Evolutionary conservation across 306 rosid species (phyloP), one percentile per base, ranked within the genome.

Genomic region (Begonia masoniana): DNA sequence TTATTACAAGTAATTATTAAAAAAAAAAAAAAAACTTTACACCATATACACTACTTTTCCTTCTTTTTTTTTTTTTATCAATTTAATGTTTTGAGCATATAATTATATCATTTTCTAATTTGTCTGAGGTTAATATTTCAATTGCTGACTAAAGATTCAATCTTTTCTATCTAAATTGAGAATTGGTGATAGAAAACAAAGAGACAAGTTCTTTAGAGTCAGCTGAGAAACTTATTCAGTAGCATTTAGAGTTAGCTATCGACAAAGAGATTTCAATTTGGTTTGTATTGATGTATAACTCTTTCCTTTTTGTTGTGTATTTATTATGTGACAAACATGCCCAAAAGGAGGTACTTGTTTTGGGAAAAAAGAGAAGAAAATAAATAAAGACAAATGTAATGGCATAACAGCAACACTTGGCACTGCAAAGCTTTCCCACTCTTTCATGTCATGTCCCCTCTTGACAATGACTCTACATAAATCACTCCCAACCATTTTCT

Each of bases 381-480:
- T 6, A 14, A 46, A 14, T 46, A 14, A 11, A 14, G 13, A 11
- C 8, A 14, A 46, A 12, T 31, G 63, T 46, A 36, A 43, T 49
- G 56, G 13, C 55, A 7, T 41, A 58, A 47, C 46, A 48, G 54
- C 35, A 43, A 15, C 47, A 31, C 56, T 55, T 59, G 63, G 35
- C 63, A 50, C 31, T 49, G 48, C 63, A 49, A 48, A 55, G 48
- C 55, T 48, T 16, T 35, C 63, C 63, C 63, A 59, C 63, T 59
- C 63, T 50, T 48, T 50, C 63, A 50, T 59, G 63, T 59, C 73
- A 5, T 31, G 39, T 31, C 39, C 9, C 39, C 39, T 31, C 39
- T 31, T 31, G 39, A 31, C 5, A 31, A 31, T 7, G 39, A 31
- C 39, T 31, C 39, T 31, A 31, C 39, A 31, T 6, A 6, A 5